Percentiles rank a stretch among this genome's conserved stretches.
phyloP scores from a whole-genome alignment of 805 yeast genomes.

The Saccharomycopsis fodiens region DNA sequence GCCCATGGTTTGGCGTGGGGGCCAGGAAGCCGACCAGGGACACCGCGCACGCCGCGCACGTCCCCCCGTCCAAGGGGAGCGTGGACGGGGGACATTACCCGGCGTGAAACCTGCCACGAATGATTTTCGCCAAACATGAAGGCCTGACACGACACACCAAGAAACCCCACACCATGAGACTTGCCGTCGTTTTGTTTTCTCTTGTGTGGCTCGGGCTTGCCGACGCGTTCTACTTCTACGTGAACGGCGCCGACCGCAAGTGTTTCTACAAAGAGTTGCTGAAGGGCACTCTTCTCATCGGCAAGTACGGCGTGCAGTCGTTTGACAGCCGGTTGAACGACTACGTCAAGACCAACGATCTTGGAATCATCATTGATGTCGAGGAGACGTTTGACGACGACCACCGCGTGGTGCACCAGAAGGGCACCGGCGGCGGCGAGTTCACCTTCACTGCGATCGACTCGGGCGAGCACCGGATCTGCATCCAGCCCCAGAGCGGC shows the following conservation, averaged over 20 bases:
- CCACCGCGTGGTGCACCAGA: conserved; percentile 67
- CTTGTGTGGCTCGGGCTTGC: conserved; percentile 17
- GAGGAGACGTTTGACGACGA: conserved; percentile 71
- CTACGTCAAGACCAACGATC: conserved; percentile 31
- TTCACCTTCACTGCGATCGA: conserved; percentile 69
- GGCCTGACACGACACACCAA: neutral
- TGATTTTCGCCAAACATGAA: neutral
- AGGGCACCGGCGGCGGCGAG: conserved; percentile 56
- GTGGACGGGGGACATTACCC: no score
- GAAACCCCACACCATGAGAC: neutral
- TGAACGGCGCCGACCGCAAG: conserved; percentile 42
- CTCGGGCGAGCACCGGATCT: conserved; percentile 72
- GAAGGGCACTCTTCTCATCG: conserved; percentile 41
- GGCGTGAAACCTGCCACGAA: neutral
- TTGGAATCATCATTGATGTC: conserved; percentile 36
- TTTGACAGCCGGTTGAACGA: conserved; percentile 30
- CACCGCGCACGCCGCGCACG: no score
- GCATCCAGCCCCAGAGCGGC: conserved; percentile 43
- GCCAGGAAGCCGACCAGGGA: no score
- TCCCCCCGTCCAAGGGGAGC: no score
- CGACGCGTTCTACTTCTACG: conserved; percentile 41
- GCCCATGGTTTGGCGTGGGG: no score
- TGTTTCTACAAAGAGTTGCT: conserved; percentile 53
- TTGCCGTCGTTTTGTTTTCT: conserved; percentile 2
- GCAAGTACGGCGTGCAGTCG: conserved; percentile 42